Evolutionary conservation across 371 early-diverging fungal genomes (phyloP), one percentile per base, ranked within the genome.

Genomic region (Haplosporangium sp.): DNA sequence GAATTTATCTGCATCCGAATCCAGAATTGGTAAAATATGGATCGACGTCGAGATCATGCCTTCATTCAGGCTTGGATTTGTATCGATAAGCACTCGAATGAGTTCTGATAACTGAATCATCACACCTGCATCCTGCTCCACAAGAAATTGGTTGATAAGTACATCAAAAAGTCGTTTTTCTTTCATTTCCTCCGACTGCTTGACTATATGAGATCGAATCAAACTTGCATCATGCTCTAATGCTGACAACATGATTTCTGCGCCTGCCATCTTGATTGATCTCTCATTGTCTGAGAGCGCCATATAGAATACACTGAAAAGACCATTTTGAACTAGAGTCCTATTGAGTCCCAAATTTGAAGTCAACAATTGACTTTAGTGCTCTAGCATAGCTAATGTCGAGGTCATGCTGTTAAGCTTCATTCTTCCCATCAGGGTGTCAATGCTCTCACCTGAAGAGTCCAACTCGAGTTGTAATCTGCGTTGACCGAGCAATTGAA

Each of bases 151-250:
- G 4, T 88, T 81, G 15, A 96, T 76, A 10, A 97, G 77, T 2
- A 86, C 83, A 45, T 88, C 86, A 53, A 95, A 64, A 20, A 93
- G 78, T 15, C 87, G 85, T 47, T 84, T 83, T 27, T 85, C 71
- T 4, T 66, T 50, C 71, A 84, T 83, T 39, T 83, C 81, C 13
- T 85, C 82, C 4, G 83, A 71, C 67, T 95, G 94, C 34, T 86
- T 88, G 20, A 95, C 63, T 37, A 91, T 89, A 64, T 91, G 87
- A 2, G 89, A 86, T 19, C 97, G 87, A 3, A 96, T 89, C 10
- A 94, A 76, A 13, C 87, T 83, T 11, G 94, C 88, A 69, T 96
- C 95, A 64, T 93, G 90, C 56, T 96, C 95, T 38, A 95, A 83
- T 4, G 95, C 87, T 0, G 89, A 84, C n/a, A 87, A 67, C 60